These are phyloP conservation scores for Lactifluus echinatus DNA, from an alignment of 768 basidiomycete genomes.

Conservation along the genomic window DNA sequence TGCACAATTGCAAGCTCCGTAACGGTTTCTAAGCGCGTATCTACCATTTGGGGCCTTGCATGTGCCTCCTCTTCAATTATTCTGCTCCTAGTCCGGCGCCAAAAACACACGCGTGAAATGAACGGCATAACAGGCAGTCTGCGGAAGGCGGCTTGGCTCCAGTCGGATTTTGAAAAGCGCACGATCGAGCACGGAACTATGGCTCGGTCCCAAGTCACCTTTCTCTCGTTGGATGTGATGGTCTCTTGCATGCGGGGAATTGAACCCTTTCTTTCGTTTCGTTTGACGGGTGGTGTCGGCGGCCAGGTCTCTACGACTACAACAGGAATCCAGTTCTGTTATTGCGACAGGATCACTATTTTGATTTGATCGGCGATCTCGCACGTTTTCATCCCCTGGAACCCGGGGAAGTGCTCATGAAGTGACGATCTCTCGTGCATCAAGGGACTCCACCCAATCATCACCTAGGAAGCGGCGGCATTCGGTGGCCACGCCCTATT, in stretches of 20 bases:
- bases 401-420: constrained; percentile 37
- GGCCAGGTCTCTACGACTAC: constrained; percentile 29
- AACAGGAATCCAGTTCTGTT: constrained; percentile 8
- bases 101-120: constrained; percentile 11
- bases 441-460: constrained; percentile 19
- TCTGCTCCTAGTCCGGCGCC: constrained; percentile 7
- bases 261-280: constrained; percentile 29
- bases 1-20: constrained; percentile 12
- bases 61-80: neutral
- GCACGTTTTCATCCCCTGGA: constrained; percentile 38
- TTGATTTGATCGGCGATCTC: constrained; percentile 44
- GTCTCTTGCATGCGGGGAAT: constrained; percentile 32
- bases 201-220: constrained; percentile 36
- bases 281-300: constrained; percentile 28
- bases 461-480: constrained; percentile 31
- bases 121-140: constrained; percentile 18
- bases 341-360: constrained; percentile 22
- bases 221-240: constrained; percentile 34
- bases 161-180: constrained; percentile 7
- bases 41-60: neutral
- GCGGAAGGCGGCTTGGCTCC: constrained; percentile 20
- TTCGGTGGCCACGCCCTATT: constrained; percentile 30
- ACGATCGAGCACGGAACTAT: constrained; percentile 18
- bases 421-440: constrained; percentile 34
- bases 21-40: constrained; percentile 1